phyloP scores from a whole-genome alignment of 495 filamentous ascomycete genomes.

The Annulohypoxylon stygium region DNA sequence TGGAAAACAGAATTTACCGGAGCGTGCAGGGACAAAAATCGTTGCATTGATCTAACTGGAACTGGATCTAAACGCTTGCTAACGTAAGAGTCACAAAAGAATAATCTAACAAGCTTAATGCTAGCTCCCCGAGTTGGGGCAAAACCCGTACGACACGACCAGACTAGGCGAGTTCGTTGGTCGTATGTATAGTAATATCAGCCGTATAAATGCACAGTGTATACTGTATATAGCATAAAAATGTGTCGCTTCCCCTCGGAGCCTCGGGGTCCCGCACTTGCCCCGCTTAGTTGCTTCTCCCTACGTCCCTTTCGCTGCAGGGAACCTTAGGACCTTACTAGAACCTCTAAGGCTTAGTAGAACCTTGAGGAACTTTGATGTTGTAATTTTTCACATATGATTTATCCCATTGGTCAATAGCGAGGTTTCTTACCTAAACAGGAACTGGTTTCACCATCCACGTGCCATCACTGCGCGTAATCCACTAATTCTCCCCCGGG shows the following conservation, averaged over 20 bases:
- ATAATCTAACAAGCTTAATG: not conserved
- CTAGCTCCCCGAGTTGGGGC: conserved; percentile 3
- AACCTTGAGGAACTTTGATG: not conserved
- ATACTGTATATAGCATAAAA: conserved; percentile 20
- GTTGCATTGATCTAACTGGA: conserved; percentile 1
- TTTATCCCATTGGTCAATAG: conserved; percentile 37
- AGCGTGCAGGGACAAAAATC: conserved; percentile 25
- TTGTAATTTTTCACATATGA: conserved; percentile 17
- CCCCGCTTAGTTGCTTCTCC: conserved; percentile 17
- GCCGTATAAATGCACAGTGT: not conserved
- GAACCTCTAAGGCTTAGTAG: too few relatives aligned
- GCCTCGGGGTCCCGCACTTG: conserved; percentile 38
- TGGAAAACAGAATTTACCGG: conserved; percentile 21
- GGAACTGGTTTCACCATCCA: conserved; percentile 36
- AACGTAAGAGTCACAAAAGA: conserved; percentile 11
- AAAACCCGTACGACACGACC: conserved; percentile 1
- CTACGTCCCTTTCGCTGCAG: not conserved
- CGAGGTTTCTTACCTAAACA: conserved; percentile 40
- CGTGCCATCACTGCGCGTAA: conserved; percentile 22
- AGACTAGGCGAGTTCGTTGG: not conserved
- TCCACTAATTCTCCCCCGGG: conserved; percentile 1
- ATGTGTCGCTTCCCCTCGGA: conserved; percentile 23
- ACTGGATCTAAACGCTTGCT: not conserved
- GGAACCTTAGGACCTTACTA: not conserved
- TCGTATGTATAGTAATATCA: not conserved